A percentile compares a stretch with the other conserved stretches of the same genome.
Conservation (phyloP, 441 rosid genomes). For the Pelargonium australe region DNA sequence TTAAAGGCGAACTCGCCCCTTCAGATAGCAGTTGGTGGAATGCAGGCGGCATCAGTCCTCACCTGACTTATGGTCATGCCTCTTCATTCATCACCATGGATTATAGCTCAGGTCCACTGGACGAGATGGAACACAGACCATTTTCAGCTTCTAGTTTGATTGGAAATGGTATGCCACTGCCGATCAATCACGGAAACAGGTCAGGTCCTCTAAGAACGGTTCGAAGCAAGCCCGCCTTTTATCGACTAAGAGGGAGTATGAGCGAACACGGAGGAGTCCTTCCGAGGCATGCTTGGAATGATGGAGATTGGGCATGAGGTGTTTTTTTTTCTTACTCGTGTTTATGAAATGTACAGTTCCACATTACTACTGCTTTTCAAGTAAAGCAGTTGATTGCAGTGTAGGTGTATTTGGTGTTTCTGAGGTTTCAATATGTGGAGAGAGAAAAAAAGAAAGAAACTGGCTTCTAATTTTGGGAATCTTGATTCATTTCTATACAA, state of each 20-base stretch:
- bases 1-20: background rate
- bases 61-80: too few relatives aligned
- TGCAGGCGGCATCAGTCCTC: background rate
- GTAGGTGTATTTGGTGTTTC: background rate
- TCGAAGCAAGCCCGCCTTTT: background rate
- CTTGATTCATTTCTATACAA: background rate
- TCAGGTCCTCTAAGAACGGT: background rate
- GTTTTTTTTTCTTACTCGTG: background rate
- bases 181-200: background rate
- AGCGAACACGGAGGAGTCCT: constrained; percentile 3
- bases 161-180: background rate
- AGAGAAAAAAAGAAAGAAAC: background rate
- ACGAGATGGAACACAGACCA: background rate
- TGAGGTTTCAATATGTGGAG: background rate
- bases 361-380: too few relatives aligned
- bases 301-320: background rate
- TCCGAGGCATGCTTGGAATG: background rate
- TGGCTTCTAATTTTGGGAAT: background rate
- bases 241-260: background rate
- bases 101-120: background rate
- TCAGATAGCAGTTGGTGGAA: constrained; percentile 1
- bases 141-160: constrained; percentile 2
- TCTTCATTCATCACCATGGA: background rate
- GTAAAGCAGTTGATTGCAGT: too few relatives aligned
- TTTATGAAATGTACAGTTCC: too few relatives aligned